These are phyloP conservation scores for Globisporangium abappressorium DNA, from an alignment of 352 stramenopile genomes.

Conservation along the genomic window DNA sequence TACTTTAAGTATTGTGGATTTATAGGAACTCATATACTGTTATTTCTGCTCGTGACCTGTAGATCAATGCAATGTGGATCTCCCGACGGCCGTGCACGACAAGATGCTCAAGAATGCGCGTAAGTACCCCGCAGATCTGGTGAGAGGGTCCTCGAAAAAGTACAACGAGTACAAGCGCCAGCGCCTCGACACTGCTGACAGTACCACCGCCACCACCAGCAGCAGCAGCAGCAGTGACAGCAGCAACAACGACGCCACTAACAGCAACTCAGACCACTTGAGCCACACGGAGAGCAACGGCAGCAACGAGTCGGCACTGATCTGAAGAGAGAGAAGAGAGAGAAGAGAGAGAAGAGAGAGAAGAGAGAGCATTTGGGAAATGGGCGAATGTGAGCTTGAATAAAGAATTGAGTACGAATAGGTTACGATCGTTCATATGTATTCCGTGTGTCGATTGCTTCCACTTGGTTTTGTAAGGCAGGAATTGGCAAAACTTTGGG, in stretches of 20 bases:
- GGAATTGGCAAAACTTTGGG: no score
- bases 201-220: no score
- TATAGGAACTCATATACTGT: neutral
- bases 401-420: neutral
- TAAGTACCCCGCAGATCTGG: constrained; percentile 74
- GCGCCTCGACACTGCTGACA: constrained; percentile 33
- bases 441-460: no score
- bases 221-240: neutral
- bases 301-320: constrained; percentile 10
- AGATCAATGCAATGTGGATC: constrained; percentile 89
- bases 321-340: neutral
- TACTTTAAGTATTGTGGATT: neutral
- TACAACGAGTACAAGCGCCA: constrained; percentile 79
- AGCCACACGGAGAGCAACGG: neutral
- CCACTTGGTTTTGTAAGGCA: no score
- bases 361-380: neutral
- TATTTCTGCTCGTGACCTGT: neutral
- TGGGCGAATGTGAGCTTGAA: neutral
- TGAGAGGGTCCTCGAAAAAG: constrained; percentile 70
- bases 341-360: neutral
- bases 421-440: no score
- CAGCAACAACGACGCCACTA: neutral
- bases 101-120: constrained; percentile 91
- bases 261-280: neutral
- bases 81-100: constrained; percentile 83